Base-by-base conservation (phyloP, 495 filamentous ascomycete genomes). In the Barbatosphaeria neglecta region DNA sequence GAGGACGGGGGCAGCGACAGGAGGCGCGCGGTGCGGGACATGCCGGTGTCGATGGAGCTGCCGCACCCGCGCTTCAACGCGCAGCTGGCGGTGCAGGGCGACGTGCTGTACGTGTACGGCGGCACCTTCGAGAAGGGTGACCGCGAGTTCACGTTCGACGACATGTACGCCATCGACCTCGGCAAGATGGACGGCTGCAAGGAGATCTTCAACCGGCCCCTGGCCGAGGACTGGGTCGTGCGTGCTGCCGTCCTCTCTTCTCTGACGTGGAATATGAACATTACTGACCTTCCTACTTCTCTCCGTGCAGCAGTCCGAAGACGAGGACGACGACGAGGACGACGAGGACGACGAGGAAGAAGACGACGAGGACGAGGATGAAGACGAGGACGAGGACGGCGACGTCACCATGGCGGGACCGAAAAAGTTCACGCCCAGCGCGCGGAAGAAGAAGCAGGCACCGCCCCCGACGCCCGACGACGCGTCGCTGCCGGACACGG, bases 111-210 rank as follows among this genome's bases (percentile, higher is more conserved):
- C 57, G 84, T 95, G 20, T 95, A 90, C 56, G 89, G 92, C 17
- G 92, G 92, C 13, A 98, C 88, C 0, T 95, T 85, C 54, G 92
- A 98, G 57, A 89, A 90, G 63, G 90, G 85, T 18, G 92, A 97
- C 56, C 77, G 84, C 16, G 92, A 98, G 60, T 95, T 84, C 55
- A 95, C 85, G 1, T 93, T 94, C 64, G 88, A 95, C 59, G 90
- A 97, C 55, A 72, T 96, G 72, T 90, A 87, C 59, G 83, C 86
- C 9, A 81, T 97, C 52, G 87, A 97, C 58, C 73, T 97, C 27
- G 88, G 82, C 42, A 93, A 90, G 62, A 67, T 97, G 47, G 90
- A 97, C 57, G 92, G 92, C 11, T 86, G 90, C 51, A 86, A 85
- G 63, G 83, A 93, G 60, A 74, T 92, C 40, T 98, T 90, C 66